Conservation (phyloP, 1,139 yeast genomes). For the Scheffersomyces illinoinensis region DNA sequence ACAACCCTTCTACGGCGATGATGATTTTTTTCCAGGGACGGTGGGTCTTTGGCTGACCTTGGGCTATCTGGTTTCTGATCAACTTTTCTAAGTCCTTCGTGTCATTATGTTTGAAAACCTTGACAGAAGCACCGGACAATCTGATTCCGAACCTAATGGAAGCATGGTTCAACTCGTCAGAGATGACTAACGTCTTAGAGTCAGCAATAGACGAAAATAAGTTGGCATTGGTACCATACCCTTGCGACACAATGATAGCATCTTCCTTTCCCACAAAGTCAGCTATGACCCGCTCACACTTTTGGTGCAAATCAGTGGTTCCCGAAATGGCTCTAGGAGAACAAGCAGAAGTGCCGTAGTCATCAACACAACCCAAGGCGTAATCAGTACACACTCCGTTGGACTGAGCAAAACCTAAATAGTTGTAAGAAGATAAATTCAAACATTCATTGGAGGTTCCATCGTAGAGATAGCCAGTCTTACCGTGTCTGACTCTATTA, state of each 20-base stretch:
- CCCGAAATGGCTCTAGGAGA: constrained; percentile 79
- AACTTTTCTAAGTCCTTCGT: constrained; percentile 78
- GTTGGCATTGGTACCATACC: constrained; percentile 95
- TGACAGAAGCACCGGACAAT: constrained; percentile 88
- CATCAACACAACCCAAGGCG: constrained; percentile 61
- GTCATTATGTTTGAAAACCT: constrained; percentile 90
- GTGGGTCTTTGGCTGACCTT: constrained; percentile 95
- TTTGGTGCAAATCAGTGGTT: constrained; percentile 69
- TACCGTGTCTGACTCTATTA: constrained; percentile 68
- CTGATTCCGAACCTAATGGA: constrained; percentile 95
- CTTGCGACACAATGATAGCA: constrained; percentile 85
- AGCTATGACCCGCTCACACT: constrained; percentile 79
- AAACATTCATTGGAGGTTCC: constrained; percentile 78
- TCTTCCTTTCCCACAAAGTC: constrained; percentile 90
- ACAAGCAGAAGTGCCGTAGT: constrained; percentile 76
- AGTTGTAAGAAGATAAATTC: constrained; percentile 88
- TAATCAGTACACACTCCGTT: constrained; percentile 87
- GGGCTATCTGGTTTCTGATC: constrained; percentile 84
- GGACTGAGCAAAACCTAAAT: constrained; percentile 95
- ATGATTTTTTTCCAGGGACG: constrained; percentile 97
- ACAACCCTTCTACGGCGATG: constrained; percentile 92
- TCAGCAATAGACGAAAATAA: constrained; percentile 83
- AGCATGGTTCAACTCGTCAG: constrained; percentile 94
- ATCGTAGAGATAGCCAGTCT: constrained; percentile 64
- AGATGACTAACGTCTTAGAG: constrained; percentile 83